Percentiles rank a stretch among this genome's conserved stretches.
phyloP scores from a whole-genome alignment of 208 protist species.

The Naegleria gruberi region DNA sequence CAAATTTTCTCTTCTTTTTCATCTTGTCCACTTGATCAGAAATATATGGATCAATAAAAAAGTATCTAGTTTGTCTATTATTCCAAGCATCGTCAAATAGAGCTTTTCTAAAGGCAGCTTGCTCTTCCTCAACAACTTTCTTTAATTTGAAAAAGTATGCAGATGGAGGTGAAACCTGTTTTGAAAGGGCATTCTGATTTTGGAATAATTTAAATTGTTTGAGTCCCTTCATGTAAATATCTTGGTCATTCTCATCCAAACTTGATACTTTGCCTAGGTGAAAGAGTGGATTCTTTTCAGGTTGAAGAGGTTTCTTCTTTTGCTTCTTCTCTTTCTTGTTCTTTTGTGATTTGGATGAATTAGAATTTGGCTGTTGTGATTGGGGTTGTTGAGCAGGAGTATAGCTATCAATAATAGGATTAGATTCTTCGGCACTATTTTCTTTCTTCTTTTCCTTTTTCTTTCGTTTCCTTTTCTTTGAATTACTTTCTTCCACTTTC shows the following conservation, averaged over 20 bases:
- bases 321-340: too few species aligned
- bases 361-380: too few species aligned
- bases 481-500: neutral
- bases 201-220: neutral
- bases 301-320: too few species aligned
- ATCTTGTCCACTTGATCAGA: neutral
- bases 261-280: neutral
- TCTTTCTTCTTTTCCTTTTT: neutral
- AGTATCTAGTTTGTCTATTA: neutral
- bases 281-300: neutral
- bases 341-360: too few species aligned
- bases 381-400: too few species aligned
- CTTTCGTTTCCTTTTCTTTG: neutral
- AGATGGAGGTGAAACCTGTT: neutral
- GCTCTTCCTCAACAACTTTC: neutral
- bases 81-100: neutral
- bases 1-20: neutral
- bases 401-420: too few species aligned
- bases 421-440: neutral
- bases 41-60: neutral
- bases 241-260: neutral
- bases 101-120: neutral
- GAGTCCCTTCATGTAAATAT: neutral
- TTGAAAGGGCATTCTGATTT: neutral
- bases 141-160: neutral